A percentile compares a stretch with the other conserved stretches of the same genome.
phyloP scores from a whole-genome alignment of 305 asterid genomes.

The Fraxinus sp. region DNA sequence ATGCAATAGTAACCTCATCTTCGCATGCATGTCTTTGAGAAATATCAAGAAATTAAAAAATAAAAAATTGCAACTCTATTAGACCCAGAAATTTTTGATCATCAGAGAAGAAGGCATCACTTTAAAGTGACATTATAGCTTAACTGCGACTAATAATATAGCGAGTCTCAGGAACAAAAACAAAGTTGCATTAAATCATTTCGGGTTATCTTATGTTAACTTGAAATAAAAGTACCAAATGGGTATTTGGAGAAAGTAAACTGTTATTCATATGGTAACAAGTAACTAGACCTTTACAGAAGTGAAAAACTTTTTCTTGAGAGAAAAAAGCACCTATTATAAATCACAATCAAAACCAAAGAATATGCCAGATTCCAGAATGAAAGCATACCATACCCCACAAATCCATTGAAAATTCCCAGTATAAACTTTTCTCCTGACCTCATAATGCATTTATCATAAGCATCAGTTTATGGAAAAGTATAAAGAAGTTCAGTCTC shows the following conservation, averaged over 20 bases:
- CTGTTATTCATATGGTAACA: neutral
- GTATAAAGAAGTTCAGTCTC: neutral
- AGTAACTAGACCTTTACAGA: neutral
- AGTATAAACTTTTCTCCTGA: neutral
- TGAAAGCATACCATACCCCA: slow-evolving; percentile 16
- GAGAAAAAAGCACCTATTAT: neutral
- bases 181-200: neutral
- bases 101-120: neutral
- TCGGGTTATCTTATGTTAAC: neutral
- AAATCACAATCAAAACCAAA: neutral
- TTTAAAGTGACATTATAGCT: neutral
- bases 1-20: neutral
- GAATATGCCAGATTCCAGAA: slow-evolving; percentile 1
- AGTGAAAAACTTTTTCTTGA: neutral
- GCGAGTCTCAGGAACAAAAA: neutral
- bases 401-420: neutral
- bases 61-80: neutral
- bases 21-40: neutral
- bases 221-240: neutral
- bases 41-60: neutral
- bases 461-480: neutral
- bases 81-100: neutral
- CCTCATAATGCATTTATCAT: neutral
- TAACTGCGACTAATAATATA: neutral
- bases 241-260: neutral